Conservation (phyloP, 805 yeast species). For the Saccharomycopsis sp. region DNA sequence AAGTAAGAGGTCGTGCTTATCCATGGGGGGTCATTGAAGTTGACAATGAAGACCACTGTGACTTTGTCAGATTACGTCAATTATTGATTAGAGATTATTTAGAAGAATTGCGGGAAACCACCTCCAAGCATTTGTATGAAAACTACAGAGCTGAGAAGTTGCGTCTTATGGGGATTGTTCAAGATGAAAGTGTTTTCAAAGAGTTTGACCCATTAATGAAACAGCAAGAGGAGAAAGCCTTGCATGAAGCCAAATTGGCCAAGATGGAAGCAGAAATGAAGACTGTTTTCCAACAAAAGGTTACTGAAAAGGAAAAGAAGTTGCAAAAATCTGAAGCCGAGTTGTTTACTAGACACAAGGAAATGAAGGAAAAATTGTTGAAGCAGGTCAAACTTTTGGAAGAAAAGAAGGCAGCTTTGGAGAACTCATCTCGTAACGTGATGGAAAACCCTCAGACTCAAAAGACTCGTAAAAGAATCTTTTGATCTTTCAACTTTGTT, state of each 20-base stretch:
- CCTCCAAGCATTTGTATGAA: constrained; percentile 72
- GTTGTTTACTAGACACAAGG: constrained; percentile 88
- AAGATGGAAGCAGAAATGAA: constrained; percentile 97
- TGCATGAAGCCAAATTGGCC: constrained; percentile 88
- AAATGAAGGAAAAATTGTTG: constrained; percentile 89
- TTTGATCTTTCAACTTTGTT: constrained; percentile 23
- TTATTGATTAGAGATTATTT: constrained; percentile 80
- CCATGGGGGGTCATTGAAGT: constrained; percentile 98
- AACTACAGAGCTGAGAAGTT: constrained; percentile 82
- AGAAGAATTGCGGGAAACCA: constrained; percentile 88
- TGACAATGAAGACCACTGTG: constrained; percentile 89
- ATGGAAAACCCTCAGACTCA: constrained; percentile 30
- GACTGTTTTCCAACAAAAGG: constrained; percentile 92
- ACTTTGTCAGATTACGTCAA: constrained; percentile 82
- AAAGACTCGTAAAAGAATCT: constrained; percentile 71
- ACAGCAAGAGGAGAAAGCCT: constrained; percentile 86
- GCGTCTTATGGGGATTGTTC: constrained; percentile 74
- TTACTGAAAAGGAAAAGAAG: constrained; percentile 92
- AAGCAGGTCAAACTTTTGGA: constrained; percentile 85
- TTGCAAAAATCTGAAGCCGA: constrained; percentile 95
- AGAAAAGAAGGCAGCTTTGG: constrained; percentile 79
- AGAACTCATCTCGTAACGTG: constrained; percentile 45
- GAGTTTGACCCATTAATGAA: constrained; percentile 89
- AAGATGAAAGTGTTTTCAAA: constrained; percentile 86
- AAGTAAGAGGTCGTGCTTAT: constrained; percentile 83